Conservation (phyloP, 768 basidiomycete genomes). For the Polyporus arcularius region DNA sequence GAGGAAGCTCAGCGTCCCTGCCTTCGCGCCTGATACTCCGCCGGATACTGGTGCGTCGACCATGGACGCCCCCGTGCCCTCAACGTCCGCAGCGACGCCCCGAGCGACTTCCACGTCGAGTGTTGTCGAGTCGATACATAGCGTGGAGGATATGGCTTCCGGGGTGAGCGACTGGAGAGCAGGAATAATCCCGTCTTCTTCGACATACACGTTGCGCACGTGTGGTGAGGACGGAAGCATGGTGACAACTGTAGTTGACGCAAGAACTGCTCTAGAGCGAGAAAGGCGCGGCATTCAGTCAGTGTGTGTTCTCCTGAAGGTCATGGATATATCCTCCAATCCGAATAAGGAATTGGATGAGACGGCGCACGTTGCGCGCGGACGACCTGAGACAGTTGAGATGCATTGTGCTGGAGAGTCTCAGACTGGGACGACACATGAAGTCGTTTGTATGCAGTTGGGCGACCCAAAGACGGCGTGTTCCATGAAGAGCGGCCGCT, state of each 20-base stretch:
- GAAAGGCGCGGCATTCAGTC: not conserved
- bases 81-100: conserved; percentile 58
- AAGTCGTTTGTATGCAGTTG: too few species aligned
- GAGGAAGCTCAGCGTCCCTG: conserved; percentile 88
- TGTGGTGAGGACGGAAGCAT: conserved; percentile 94
- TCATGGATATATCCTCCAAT: not conserved
- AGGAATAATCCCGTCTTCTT: conserved; percentile 62
- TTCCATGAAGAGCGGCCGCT: too few species aligned
- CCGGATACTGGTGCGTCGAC: conserved; percentile 95
- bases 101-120: conserved; percentile 78
- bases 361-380: too few species aligned
- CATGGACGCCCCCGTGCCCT: conserved; percentile 64
- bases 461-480: too few species aligned
- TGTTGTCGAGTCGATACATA: conserved; percentile 91
- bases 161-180: conserved; percentile 50
- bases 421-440: too few species aligned
- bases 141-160: conserved; percentile 43
- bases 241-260: conserved; percentile 72
- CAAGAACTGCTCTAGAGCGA: conserved; percentile 54
- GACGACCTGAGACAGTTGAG: too few species aligned
- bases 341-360: too few species aligned
- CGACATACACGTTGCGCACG: conserved; percentile 73
- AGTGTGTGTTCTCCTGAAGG: not conserved
- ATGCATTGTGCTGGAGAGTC: too few species aligned
- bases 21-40: conserved; percentile 85